Evolutionary conservation across 345 rosid species (phyloP).

Genomic region (Ailanthus altissimus): DNA sequence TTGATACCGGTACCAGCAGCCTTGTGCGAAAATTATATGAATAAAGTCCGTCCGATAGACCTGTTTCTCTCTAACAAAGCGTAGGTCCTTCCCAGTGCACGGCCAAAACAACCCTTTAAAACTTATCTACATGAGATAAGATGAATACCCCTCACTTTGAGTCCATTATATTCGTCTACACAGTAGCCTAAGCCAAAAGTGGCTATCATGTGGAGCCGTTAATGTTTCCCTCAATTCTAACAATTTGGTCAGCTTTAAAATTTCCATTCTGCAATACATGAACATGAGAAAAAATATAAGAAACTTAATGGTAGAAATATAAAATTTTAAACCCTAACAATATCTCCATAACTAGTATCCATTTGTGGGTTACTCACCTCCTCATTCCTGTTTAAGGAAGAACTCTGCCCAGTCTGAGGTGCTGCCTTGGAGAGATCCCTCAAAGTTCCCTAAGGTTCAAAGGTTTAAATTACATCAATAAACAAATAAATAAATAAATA

Average conservation of each 20-base stretch:
- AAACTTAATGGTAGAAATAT: neutral
- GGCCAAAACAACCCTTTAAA: neutral
- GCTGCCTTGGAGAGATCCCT: slow-evolving; percentile 60
- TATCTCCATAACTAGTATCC: neutral
- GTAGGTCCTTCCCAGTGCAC: neutral
- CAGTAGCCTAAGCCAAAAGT: neutral
- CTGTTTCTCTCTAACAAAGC: neutral
- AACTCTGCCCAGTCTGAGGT: slow-evolving; percentile 41
- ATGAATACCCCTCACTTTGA: neutral
- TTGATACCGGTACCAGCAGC: neutral
- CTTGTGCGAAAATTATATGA: neutral
- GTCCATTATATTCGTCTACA: neutral
- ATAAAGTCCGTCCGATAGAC: neutral
- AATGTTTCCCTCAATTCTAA: slow-evolving; percentile 29
- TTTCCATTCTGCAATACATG: slow-evolving; percentile 42
- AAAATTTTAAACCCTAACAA: neutral
- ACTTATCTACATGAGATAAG: neutral
- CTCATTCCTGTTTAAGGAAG: slow-evolving; percentile 37
- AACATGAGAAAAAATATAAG: neutral
- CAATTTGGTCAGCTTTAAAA: slow-evolving; percentile 41
- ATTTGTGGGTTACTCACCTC: slow-evolving; percentile 31
- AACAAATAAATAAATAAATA: neutral
- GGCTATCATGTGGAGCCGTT: slow-evolving; percentile 35
- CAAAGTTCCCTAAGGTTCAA: slow-evolving; percentile 51
- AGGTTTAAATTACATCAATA: slow-evolving; percentile 16